Evolutionary conservation across 805 yeast genomes (phyloP).

Genomic region (Lachancea thermotolerans): DNA sequence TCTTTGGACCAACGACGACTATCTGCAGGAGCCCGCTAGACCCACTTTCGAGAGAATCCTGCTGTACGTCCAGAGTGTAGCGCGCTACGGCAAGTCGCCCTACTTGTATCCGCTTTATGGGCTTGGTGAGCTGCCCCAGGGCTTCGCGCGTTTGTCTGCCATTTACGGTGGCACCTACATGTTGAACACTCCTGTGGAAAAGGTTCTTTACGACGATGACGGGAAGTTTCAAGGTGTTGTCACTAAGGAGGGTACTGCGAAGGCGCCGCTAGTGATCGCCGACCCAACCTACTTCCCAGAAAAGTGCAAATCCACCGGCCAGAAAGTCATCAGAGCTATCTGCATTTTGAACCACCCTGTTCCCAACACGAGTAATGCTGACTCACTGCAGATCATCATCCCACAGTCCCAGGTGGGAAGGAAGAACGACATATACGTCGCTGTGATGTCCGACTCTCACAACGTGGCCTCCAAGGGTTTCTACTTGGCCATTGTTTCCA

Average conservation of each 20-base stretch:
- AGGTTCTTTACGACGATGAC: slow-evolving; percentile 64
- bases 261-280: slow-evolving; percentile 89
- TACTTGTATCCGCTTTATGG: slow-evolving; percentile 95
- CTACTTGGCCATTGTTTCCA: slow-evolving; percentile 88
- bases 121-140: slow-evolving; percentile 97
- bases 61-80: slow-evolving; percentile 82
- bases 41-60: slow-evolving; percentile 83
- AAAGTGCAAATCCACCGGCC: slow-evolving; percentile 33
- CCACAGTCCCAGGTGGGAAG: slow-evolving; percentile 95
- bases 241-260: slow-evolving; percentile 86
- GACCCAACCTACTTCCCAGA: slow-evolving; percentile 96
- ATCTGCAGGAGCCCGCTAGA: slow-evolving; percentile 81
- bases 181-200: slow-evolving; percentile 95
- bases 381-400: slow-evolving; percentile 87
- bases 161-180: slow-evolving; percentile 98
- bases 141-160: slow-evolving; percentile 93
- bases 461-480: slow-evolving; percentile 85
- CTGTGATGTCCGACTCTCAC: slow-evolving; percentile 82
- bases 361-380: slow-evolving; percentile 72
- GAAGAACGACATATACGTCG: slow-evolving; percentile 90
- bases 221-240: slow-evolving; percentile 77
- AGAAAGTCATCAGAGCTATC: slow-evolving; percentile 40
- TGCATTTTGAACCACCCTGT: slow-evolving; percentile 88
- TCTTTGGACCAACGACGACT: slow-evolving; percentile 87
- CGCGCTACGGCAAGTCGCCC: slow-evolving; percentile 93